Base-by-base conservation (phyloP, 176 grass and related monocot species). In the Pharus latifolius region DNA sequence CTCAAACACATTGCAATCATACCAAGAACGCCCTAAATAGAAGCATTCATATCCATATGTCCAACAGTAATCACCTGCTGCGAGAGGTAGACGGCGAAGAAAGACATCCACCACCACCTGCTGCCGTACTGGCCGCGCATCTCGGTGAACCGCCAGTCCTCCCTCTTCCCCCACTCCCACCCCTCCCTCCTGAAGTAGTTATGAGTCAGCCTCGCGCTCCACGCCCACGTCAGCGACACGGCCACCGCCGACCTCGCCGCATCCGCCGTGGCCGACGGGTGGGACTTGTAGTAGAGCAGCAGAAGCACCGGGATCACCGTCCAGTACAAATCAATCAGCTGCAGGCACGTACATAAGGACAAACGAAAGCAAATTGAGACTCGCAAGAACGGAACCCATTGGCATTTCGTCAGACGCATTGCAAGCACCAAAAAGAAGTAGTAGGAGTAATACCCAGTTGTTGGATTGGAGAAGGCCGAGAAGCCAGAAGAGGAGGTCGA, bases 251-350 rank as follows among this genome's bases (percentile, higher is more conserved):
- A 93, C 45, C 95, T 90, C 23, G 2, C 56, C 0, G 72, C 0
- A 61, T 90, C 70, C 0, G 50, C 55, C 62, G 46, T 64, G 4
- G 83, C 71, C n/a, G 81, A 65, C 3, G 95, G 95, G 70, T 98
- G 95, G 28, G 56, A 75, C 3, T 71, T 41, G 81, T 83, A 98
- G 67, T 85, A 98, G 75, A 93, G 95, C 37, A 85, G 45, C 16
- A 98, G 75, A 75, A 98, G 81, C 73, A 98, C 84, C 4, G 95
- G 95, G 52, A 98, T 93, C 52, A 98, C 87, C 10, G 95, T 98
- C 95, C 95, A 98, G 63, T 98, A 98, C 57, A 91, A 67, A 65
- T 98, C 95, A 26, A 98, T 98, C 56, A 98, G 75, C 90, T 98
- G 90, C 80, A 67, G 23, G n/a, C n/a, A n/a, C n/a, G n/a, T n/a